A percentile compares a stretch with the other conserved stretches of the same genome.
Conservation (phyloP, 2,329 filamentous ascomycete genomes). For the Cladosporium sp. region DNA sequence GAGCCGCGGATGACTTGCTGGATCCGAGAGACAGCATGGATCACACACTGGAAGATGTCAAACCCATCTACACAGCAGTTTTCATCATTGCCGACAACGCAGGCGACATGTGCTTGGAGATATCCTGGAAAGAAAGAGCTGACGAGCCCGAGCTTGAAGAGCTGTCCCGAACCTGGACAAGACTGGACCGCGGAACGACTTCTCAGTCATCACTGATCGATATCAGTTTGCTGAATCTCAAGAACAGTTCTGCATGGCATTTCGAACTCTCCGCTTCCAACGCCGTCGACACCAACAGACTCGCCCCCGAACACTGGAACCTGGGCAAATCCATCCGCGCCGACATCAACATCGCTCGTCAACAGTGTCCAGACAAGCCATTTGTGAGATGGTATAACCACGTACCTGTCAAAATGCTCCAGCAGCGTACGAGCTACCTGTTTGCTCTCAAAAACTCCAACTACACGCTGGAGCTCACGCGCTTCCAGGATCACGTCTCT, state of each 20-base stretch:
- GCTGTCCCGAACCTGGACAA: slow-evolving; percentile 29
- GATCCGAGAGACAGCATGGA: slow-evolving; percentile 26
- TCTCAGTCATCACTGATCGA: slow-evolving; percentile 29
- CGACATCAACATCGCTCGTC: slow-evolving; percentile 18
- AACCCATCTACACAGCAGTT: slow-evolving; percentile 31
- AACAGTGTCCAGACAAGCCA: slow-evolving; percentile 14
- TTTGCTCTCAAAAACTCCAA: slow-evolving; percentile 31
- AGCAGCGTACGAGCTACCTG: slow-evolving; percentile 30
- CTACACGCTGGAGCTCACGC: slow-evolving; percentile 33
- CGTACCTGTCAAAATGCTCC: slow-evolving; percentile 22
- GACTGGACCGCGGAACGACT: slow-evolving; percentile 29
- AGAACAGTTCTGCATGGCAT: slow-evolving; percentile 34
- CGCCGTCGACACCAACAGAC: slow-evolving; percentile 22
- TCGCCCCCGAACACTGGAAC: slow-evolving; percentile 21
- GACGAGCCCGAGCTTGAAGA: slow-evolving; percentile 18
- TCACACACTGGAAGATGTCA: slow-evolving; percentile 27
- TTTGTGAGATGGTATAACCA: slow-evolving; percentile 26
- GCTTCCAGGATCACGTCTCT: slow-evolving; percentile 31
- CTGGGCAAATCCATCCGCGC: slow-evolving; percentile 27
- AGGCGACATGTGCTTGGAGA: slow-evolving; percentile 29
- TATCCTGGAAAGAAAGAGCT: slow-evolving; percentile 29
- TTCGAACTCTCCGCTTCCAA: slow-evolving; percentile 31
- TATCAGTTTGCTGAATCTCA: slow-evolving; percentile 30
- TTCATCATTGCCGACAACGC: slow-evolving; percentile 31
- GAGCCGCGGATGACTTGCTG: slow-evolving; percentile 27